A percentile compares a stretch with the other conserved stretches of the same genome.
These are phyloP conservation scores for Daldinia grandis DNA, from an alignment of 495 filamentous ascomycete genomes.

Conservation along the genomic window DNA sequence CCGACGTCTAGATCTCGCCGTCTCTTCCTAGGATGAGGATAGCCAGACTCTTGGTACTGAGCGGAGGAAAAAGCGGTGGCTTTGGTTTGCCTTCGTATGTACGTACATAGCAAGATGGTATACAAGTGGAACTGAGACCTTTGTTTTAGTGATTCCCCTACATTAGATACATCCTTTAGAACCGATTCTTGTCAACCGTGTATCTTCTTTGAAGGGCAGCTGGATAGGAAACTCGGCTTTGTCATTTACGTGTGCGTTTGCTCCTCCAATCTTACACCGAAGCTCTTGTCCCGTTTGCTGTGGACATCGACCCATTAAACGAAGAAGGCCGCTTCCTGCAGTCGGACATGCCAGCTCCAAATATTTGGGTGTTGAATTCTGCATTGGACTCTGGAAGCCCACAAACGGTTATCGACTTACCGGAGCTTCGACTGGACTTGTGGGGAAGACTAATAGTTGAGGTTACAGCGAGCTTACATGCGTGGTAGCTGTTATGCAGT, in stretches of 20 bases:
- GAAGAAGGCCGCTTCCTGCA: slow-evolving; percentile 1
- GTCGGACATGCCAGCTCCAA: slow-evolving; percentile 4
- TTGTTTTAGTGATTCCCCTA: slow-evolving; percentile 10
- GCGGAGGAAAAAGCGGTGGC: slow-evolving; percentile 7
- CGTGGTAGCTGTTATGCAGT: slow-evolving; percentile 12
- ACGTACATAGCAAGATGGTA: slow-evolving; percentile 8
- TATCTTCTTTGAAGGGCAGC: slow-evolving; percentile 8
- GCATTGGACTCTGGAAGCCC: slow-evolving; percentile 9
- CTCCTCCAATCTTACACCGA: slow-evolving; percentile 7
- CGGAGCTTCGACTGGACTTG: slow-evolving; percentile 26
- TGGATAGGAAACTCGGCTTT: slow-evolving; percentile 24
- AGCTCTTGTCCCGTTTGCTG: slow-evolving; percentile 17
- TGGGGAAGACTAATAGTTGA: slow-evolving; percentile 32
- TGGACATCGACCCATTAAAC: slow-evolving; percentile 18
- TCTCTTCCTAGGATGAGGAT: slow-evolving; percentile 29
- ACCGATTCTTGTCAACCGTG: not conserved
- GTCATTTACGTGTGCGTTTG: slow-evolving; percentile 13
- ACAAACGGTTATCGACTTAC: slow-evolving; percentile 22
- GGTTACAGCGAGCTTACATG: slow-evolving; percentile 33
- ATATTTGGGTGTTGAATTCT: slow-evolving; percentile 1
- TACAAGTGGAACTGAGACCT: slow-evolving; percentile 24
- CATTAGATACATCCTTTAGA: slow-evolving; percentile 1
- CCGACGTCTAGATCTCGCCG: slow-evolving; percentile 25
- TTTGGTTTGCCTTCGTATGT: slow-evolving; percentile 3
- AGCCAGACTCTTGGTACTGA: slow-evolving; percentile 18